A percentile compares a stretch with the other conserved stretches of the same genome.
Evolutionary conservation across 306 rosid species (phyloP).

Genomic region (Cicer yamashitae): DNA sequence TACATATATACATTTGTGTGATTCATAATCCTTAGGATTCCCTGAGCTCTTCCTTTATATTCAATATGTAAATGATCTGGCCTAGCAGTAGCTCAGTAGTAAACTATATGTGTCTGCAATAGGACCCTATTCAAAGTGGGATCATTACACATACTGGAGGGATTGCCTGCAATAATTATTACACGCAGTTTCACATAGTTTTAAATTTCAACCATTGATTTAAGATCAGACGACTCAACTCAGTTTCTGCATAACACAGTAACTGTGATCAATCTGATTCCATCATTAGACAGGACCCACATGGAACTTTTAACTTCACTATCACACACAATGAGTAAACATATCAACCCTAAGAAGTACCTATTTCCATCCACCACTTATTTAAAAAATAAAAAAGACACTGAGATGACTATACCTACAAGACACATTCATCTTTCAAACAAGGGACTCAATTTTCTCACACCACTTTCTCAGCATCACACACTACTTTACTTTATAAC

Average conservation of each 20-base stretch:
- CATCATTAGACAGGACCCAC: slow-evolving; percentile 1
- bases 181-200: background rate
- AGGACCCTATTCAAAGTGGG: slow-evolving; percentile 22
- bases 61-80: slow-evolving; percentile 37
- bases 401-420: background rate
- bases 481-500: background rate
- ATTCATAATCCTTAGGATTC: slow-evolving; percentile 58
- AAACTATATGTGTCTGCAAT: slow-evolving; percentile 17
- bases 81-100: slow-evolving; percentile 31
- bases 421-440: slow-evolving; percentile 12
- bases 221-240: background rate
- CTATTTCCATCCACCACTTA: slow-evolving; percentile 4
- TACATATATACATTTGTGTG: background rate
- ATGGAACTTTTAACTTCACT: slow-evolving; percentile 46
- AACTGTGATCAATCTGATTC: too few species aligned
- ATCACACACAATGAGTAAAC: slow-evolving; percentile 41
- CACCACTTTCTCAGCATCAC: slow-evolving; percentile 4
- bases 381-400: background rate
- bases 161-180: background rate
- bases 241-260: too few species aligned
- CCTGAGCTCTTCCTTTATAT: slow-evolving; percentile 50
- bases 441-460: slow-evolving; percentile 3
- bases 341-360: slow-evolving; percentile 12
- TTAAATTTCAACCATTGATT: background rate
- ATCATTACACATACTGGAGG: background rate